Conservation (phyloP, 148 eudicot genomes). For the Chenopodium quinoa region DNA sequence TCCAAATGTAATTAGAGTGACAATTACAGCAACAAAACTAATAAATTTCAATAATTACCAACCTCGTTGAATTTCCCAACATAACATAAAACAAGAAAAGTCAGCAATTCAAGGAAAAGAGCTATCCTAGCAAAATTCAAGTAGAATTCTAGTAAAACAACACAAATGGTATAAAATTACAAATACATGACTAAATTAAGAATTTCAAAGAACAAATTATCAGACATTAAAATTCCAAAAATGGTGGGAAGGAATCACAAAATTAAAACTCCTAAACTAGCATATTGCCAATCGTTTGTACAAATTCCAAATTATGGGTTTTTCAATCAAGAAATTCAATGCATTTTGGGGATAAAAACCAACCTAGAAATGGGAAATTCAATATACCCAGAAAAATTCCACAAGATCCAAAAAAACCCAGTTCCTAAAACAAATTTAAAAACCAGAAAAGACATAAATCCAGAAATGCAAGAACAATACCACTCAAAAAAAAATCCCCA, state of each 20-base stretch:
- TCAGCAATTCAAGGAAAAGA: not conserved
- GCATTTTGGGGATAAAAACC: not conserved
- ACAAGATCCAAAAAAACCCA: constrained; percentile 15
- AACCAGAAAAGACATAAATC: not conserved
- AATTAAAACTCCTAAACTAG: constrained; percentile 3
- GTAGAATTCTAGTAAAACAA: constrained; percentile 10
- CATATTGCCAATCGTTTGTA: not conserved
- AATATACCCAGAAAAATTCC: not conserved
- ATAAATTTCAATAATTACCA: not conserved
- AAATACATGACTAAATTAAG: not conserved
- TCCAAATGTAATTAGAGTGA: not conserved
- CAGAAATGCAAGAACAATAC: not conserved
- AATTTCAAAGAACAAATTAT: not conserved
- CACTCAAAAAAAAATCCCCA: not conserved
- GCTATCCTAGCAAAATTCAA: constrained; percentile 6
- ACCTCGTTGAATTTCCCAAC: not conserved
- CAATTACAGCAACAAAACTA: not conserved
- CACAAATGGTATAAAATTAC: not conserved
- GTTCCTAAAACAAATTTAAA: constrained; percentile 6
- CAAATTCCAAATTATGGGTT: not conserved
- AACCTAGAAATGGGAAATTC: not conserved
- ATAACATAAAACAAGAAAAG: constrained; percentile 8
- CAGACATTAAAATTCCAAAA: not conserved
- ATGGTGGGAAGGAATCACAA: not conserved
- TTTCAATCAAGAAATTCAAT: not conserved